These are phyloP conservation scores for Coniophora puteana DNA, from an alignment of 1,284 basidiomycete genomes.

Conservation along the genomic window DNA sequence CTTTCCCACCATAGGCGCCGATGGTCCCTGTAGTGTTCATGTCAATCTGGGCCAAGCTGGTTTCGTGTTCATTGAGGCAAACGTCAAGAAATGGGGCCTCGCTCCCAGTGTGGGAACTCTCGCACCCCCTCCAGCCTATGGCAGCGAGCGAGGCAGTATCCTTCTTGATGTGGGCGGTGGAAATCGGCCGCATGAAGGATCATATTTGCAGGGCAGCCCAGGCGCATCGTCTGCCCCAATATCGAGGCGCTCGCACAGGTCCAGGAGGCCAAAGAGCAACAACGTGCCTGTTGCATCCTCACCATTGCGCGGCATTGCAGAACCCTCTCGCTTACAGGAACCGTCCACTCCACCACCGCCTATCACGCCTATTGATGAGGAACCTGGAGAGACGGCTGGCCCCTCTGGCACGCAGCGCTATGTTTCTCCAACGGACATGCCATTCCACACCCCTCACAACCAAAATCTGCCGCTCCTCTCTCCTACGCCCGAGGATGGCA, in stretches of 20 bases:
- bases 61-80: conserved; percentile 97
- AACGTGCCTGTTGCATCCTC: conserved; percentile 51
- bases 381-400: conserved; percentile 41
- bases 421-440: conserved; percentile 62
- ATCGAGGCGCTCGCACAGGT: conserved; percentile 57
- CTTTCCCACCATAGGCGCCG: conserved; percentile 92
- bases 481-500: conserved; percentile 28
- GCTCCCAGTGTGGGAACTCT: conserved; percentile 94
- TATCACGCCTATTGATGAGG: conserved; percentile 74
- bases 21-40: conserved; percentile 91
- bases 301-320: conserved; percentile 46
- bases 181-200: conserved; percentile 40
- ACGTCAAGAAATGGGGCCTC: conserved; percentile 98
- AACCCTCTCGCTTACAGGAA: conserved; percentile 33
- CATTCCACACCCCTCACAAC: conserved; percentile 53
- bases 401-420: conserved; percentile 51
- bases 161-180: conserved; percentile 84
- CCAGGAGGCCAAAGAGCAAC: conserved; percentile 45
- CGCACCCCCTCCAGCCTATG: conserved; percentile 93
- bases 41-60: conserved; percentile 95
- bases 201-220: conserved; percentile 34
- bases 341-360: conserved; percentile 70
- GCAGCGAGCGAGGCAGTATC: conserved; percentile 91
- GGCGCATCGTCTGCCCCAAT: conserved; percentile 46
- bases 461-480: conserved; percentile 47